A percentile compares a stretch with the other conserved stretches of the same genome.
Conservation (phyloP, 108 stramenopile species). For the Skeletonema costatum region DNA sequence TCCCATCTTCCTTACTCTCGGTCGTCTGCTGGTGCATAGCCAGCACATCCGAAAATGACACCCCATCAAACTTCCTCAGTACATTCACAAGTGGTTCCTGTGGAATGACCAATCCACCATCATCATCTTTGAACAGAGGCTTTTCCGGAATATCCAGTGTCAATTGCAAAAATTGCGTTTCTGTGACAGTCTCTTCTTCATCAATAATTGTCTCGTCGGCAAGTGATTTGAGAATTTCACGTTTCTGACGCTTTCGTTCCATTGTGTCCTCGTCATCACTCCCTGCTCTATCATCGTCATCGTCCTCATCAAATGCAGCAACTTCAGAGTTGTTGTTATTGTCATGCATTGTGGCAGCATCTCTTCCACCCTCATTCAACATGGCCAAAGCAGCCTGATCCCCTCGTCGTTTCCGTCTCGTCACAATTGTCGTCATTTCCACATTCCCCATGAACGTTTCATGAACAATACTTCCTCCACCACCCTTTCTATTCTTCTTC, state of each 20-base stretch:
- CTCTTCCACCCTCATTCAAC: conserved; percentile 14
- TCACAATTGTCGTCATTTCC: conserved; percentile 72
- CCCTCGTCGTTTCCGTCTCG: conserved; percentile 47
- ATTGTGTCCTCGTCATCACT: conserved; percentile 59
- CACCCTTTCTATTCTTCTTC: conserved; percentile 20
- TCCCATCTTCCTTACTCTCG: conserved; percentile 31
- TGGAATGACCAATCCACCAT: conserved; percentile 96
- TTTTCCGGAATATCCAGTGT: conserved; percentile 97
- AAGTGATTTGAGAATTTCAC: conserved; percentile 28
- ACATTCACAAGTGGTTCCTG: conserved; percentile 95
- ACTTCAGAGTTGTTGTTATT: neutral
- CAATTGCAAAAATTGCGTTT: conserved; percentile 88
- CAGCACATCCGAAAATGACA: conserved; percentile 79
- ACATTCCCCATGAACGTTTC: conserved; percentile 92
- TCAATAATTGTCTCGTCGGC: conserved; percentile 35
- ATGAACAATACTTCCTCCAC: conserved; percentile 75
- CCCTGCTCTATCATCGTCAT: conserved; percentile 56
- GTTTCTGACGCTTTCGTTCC: conserved; percentile 18
- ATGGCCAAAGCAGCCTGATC: conserved; percentile 33
- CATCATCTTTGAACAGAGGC: conserved; percentile 96
- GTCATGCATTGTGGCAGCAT: neutral
- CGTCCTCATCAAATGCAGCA: conserved; percentile 6
- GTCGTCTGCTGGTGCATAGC: conserved; percentile 32
- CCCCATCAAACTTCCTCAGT: conserved; percentile 94
- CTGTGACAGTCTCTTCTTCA: conserved; percentile 63